Percentiles rank a stretch among this genome's conserved stretches.
Conservation (phyloP, 2,329 filamentous ascomycete genomes). For the Colletotrichum spaethianum region DNA sequence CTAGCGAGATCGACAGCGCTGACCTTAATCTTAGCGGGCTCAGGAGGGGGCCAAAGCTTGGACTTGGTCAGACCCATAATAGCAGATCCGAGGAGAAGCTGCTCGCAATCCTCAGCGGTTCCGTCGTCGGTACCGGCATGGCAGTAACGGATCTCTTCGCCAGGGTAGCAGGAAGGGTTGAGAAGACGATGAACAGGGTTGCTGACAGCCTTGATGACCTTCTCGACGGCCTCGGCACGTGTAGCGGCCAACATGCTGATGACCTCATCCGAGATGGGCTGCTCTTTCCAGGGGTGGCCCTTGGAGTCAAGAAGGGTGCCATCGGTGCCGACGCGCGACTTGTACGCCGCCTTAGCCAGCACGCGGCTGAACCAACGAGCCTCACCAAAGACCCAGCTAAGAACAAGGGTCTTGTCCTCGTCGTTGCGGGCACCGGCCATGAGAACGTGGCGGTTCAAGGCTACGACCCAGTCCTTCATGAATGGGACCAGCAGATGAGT, state of each 20-base stretch:
- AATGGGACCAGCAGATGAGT: conserved; percentile 39
- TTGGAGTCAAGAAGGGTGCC: conserved; percentile 34
- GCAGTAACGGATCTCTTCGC: conserved; percentile 36
- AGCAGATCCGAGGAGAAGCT: conserved; percentile 39
- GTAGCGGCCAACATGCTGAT: conserved; percentile 31
- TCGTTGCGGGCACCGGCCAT: conserved; percentile 40
- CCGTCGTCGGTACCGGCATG: conserved; percentile 37
- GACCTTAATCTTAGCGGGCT: conserved; percentile 36
- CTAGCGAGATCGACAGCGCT: conserved; percentile 37
- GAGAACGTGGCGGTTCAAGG: conserved; percentile 39
- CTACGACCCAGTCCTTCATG: conserved; percentile 39
- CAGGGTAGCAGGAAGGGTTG: conserved; percentile 38
- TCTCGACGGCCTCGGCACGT: conserved; percentile 38
- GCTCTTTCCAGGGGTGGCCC: conserved; percentile 32
- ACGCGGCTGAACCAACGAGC: conserved; percentile 40
- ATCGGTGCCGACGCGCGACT: conserved; percentile 34
- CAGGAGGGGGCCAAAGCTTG: conserved; percentile 31
- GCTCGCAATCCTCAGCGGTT: conserved; percentile 38
- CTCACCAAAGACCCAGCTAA: conserved; percentile 39
- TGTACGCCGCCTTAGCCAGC: conserved; percentile 34
- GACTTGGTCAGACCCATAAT: conserved; percentile 39
- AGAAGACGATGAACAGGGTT: conserved; percentile 39
- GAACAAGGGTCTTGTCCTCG: conserved; percentile 39
- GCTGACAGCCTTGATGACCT: conserved; percentile 40
- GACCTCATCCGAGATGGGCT: conserved; percentile 36